These are phyloP conservation scores for Chenopodium quinoa DNA, from an alignment of 148 eudicot genomes.

Conservation along the genomic window DNA sequence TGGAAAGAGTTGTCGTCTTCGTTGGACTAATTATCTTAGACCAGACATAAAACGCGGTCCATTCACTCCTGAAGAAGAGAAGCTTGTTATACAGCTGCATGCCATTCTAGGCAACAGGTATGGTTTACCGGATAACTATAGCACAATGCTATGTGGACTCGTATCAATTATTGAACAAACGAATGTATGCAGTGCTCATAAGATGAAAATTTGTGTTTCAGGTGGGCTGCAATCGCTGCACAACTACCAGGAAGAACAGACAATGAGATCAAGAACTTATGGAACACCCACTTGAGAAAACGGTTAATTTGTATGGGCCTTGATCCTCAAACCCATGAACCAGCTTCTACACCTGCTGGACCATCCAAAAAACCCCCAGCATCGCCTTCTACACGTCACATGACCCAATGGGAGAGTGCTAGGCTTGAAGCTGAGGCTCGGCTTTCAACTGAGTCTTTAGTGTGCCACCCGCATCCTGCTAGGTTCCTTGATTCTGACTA, in stretches of 20 bases:
- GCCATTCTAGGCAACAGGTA: slow-evolving; percentile 78
- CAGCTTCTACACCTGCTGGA: slow-evolving; percentile 32
- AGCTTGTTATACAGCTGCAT: slow-evolving; percentile 59
- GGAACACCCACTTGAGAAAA: slow-evolving; percentile 87
- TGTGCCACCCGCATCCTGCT: slow-evolving; percentile 27
- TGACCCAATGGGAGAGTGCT: slow-evolving; percentile 99
- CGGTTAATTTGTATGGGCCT: slow-evolving; percentile 71
- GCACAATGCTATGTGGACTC: not conserved
- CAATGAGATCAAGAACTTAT: slow-evolving; percentile 90
- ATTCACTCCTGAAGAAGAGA: slow-evolving; percentile 68
- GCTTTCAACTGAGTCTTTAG: slow-evolving; percentile 61
- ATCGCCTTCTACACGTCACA: slow-evolving; percentile 82
- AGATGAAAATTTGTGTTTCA: slow-evolving; percentile 24
- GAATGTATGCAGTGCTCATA: not conserved
- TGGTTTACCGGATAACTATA: not conserved
- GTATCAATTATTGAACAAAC: not conserved
- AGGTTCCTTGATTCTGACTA: slow-evolving; percentile 40
- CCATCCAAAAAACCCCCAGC: slow-evolving; percentile 35
- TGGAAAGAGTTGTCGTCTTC: slow-evolving; percentile 87
- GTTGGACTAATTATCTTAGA: slow-evolving; percentile 83
- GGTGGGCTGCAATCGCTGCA: slow-evolving; percentile 97
- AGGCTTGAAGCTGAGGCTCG: slow-evolving; percentile 98
- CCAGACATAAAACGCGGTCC: slow-evolving; percentile 80
- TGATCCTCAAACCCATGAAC: slow-evolving; percentile 83
- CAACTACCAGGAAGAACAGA: slow-evolving; percentile 90